phyloP scores from a whole-genome alignment of 2,329 filamentous ascomycete species.

The Geosmithia putterillii region DNA sequence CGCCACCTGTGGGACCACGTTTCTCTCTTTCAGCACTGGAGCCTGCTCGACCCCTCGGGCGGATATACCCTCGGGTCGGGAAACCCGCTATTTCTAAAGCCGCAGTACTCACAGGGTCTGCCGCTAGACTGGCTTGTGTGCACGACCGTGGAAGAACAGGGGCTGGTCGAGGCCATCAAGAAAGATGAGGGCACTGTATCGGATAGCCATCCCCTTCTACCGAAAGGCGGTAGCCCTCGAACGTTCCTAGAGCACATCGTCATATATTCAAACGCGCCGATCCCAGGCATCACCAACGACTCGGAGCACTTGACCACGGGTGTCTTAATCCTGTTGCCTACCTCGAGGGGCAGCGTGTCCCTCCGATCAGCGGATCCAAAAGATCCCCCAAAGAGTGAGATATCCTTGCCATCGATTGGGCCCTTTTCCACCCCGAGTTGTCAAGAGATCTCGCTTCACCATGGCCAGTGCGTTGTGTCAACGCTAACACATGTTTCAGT shows the following conservation, averaged over 20 bases:
- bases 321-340: conserved; percentile 10
- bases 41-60: conserved; percentile 16
- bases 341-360: conserved; percentile 9
- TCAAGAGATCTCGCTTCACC: no score
- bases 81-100: conserved; percentile 19
- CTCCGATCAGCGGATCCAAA: conserved; percentile 8
- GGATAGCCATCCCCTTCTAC: conserved; percentile 20
- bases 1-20: conserved; percentile 22
- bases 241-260: conserved; percentile 12
- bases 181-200: conserved; percentile 18
- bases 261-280: conserved; percentile 9
- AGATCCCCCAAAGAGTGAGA: conserved; percentile 10
- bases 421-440: no score
- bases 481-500: conserved; percentile 4
- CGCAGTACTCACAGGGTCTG: conserved; percentile 20
- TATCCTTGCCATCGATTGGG: no score
- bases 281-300: conserved; percentile 9
- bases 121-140: conserved; percentile 23
- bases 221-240: conserved; percentile 7
- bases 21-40: conserved; percentile 15
- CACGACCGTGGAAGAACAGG: conserved; percentile 11
- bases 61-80: conserved; percentile 18
- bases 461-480: no score
- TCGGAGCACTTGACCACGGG: conserved; percentile 11
- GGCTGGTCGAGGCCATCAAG: conserved; percentile 16